phyloP scores from a whole-genome alignment of 1,284 basidiomycete genomes.

The Trichosporon sp. region DNA sequence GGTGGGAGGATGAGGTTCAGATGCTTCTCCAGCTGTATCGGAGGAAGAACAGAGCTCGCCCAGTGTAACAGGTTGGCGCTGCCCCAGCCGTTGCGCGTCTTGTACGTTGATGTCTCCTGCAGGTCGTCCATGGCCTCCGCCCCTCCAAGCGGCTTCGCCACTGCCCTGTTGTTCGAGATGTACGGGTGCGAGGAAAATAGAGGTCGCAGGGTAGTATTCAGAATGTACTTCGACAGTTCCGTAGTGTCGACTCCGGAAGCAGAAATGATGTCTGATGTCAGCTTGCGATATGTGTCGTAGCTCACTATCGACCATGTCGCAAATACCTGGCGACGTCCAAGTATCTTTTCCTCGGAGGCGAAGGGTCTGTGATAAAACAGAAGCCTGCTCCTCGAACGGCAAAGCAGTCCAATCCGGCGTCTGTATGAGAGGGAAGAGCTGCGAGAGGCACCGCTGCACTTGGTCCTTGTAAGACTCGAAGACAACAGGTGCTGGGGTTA shows the following conservation, averaged over 20 bases:
- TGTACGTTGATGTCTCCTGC: conserved; percentile 37
- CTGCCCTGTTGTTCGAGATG: conserved; percentile 15
- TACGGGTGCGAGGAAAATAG: conserved; percentile 32
- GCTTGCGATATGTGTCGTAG: neutral
- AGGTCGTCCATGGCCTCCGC: conserved; percentile 39
- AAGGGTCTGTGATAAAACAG: conserved; percentile 21
- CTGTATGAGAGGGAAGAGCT: neutral
- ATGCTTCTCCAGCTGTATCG: conserved; percentile 19
- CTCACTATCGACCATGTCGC: conserved; percentile 27
- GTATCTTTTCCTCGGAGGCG: conserved; percentile 32
- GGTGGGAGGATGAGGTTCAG: conserved; percentile 46
- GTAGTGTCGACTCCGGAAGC: neutral
- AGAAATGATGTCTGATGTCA: neutral
- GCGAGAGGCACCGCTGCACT: neutral
- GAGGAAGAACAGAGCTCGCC: conserved; percentile 10
- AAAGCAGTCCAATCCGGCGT: conserved; percentile 22
- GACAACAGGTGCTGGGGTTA: conserved; percentile 3
- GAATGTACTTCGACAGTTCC: conserved; percentile 23
- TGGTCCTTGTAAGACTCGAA: neutral
- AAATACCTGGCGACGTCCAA: conserved; percentile 28
- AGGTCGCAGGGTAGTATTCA: conserved; percentile 22
- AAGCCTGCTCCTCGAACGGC: conserved; percentile 26
- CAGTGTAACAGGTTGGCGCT: conserved; percentile 29
- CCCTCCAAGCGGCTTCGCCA: conserved; percentile 46
- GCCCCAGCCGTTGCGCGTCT: conserved; percentile 31